Percentiles rank a stretch among this genome's conserved stretches.
These are phyloP conservation scores for Kodamaea hsintzibuensis DNA, from an alignment of 805 yeast species.

Conservation along the genomic window DNA sequence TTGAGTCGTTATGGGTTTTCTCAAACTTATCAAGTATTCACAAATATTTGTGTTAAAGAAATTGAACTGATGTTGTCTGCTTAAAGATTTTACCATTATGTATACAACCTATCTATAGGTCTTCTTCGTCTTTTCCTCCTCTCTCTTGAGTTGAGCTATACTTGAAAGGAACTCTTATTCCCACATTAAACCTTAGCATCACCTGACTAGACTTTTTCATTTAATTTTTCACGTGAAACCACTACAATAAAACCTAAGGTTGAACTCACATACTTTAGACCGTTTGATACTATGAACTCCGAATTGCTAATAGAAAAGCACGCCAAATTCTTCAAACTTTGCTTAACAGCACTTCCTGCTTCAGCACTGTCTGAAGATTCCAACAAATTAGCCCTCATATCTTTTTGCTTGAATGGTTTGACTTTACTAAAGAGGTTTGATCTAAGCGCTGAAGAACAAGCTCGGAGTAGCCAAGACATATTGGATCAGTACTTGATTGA, in stretches of 20 bases:
- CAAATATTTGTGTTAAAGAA: no score
- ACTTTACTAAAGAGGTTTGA: conserved; percentile 43
- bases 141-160: no score
- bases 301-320: conserved; percentile 26
- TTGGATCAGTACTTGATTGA: conserved; percentile 45
- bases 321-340: conserved; percentile 49
- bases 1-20: no score
- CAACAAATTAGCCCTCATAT: conserved; percentile 66
- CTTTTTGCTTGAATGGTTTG: conserved; percentile 67
- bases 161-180: no score
- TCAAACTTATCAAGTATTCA: no score
- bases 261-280: background rate
- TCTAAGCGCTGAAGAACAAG: conserved; percentile 25
- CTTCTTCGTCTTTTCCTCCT: no score
- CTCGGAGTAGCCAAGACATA: conserved; percentile 42
- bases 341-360: conserved; percentile 55
- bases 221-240: background rate
- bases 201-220: no score
- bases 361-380: conserved; percentile 64
- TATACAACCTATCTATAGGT: no score
- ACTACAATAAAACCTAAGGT: background rate
- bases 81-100: no score
- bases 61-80: no score
- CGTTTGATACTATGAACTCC: background rate
- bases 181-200: no score